Evolutionary conservation across 257 asterid species (phyloP).

Genomic region (Solanum paucissectum): DNA sequence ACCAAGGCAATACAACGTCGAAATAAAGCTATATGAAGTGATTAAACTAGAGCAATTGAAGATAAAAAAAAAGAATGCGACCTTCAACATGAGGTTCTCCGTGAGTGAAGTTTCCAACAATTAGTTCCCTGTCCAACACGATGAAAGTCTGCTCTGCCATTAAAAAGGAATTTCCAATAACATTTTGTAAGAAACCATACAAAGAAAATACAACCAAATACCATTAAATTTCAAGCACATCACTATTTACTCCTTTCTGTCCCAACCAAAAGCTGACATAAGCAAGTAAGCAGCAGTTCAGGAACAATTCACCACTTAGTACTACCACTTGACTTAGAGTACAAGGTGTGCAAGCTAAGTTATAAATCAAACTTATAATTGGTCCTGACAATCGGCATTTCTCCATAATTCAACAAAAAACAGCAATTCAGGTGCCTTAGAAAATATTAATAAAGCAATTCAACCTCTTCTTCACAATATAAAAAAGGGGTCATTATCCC

Average conservation of each 20-base stretch:
- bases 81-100: slow-evolving; percentile 83
- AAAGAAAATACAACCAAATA: background rate
- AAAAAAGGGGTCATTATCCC: background rate
- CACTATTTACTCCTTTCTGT: background rate
- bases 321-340: background rate
- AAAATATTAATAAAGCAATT: background rate
- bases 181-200: background rate
- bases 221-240: background rate
- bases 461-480: background rate
- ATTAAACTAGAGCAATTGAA: background rate
- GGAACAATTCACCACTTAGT: background rate
- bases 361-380: background rate
- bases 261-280: background rate
- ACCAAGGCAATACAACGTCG: background rate
- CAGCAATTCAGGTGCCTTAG: background rate
- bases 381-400: background rate
- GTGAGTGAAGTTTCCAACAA: slow-evolving; percentile 53
- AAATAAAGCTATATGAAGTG: background rate
- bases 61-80: slow-evolving; percentile 1
- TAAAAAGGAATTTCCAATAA: background rate
- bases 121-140: slow-evolving; percentile 62
- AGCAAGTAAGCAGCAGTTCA: background rate
- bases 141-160: slow-evolving; percentile 88
- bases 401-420: background rate
- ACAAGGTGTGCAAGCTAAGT: background rate